Evolutionary conservation across 495 filamentous ascomycete species (phyloP).

Genomic region (Patellaria atrata): DNA sequence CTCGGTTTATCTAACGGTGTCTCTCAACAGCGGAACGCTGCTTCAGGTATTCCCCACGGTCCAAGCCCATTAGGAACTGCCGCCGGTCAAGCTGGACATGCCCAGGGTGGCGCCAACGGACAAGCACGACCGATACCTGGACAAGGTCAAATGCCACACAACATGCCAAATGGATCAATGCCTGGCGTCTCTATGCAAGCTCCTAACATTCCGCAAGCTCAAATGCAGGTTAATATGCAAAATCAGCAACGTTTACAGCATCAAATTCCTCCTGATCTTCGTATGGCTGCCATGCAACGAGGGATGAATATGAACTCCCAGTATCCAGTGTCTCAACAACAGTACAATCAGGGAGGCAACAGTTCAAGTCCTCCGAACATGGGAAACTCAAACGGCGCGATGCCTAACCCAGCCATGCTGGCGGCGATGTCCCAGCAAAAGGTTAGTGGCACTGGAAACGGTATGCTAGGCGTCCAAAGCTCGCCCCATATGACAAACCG

Average conservation of each 20-base stretch:
- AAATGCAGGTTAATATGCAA: conserved; percentile 48
- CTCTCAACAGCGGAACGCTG: conserved; percentile 13
- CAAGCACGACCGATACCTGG: conserved; percentile 5
- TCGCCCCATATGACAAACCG: conserved; percentile 15
- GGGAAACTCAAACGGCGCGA: conserved; percentile 12
- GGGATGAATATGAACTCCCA: not conserved
- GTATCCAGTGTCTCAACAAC: conserved; percentile 17
- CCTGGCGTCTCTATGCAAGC: conserved; percentile 41
- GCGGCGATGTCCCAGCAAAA: conserved; percentile 16
- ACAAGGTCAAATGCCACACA: conserved; percentile 12
- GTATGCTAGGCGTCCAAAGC: conserved; percentile 9
- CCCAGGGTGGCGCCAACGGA: conserved; percentile 6
- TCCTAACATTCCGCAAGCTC: conserved; percentile 56
- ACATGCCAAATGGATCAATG: conserved; percentile 36
- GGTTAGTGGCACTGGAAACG: conserved; percentile 20
- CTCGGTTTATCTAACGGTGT: conserved; percentile 15
- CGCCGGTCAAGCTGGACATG: conserved; percentile 8
- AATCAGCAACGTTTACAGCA: conserved; percentile 45
- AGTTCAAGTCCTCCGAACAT: conserved; percentile 10
- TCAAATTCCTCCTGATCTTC: conserved; percentile 37
- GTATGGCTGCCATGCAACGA: conserved; percentile 26
- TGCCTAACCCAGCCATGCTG: conserved; percentile 20
- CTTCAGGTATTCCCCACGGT: conserved; percentile 6
- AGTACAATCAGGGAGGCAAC: conserved; percentile 18
- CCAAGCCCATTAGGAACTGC: conserved; percentile 9